Evolutionary conservation across 2,329 filamentous ascomycete species (phyloP).

Genomic region (Nigrospora sphaerica): DNA sequence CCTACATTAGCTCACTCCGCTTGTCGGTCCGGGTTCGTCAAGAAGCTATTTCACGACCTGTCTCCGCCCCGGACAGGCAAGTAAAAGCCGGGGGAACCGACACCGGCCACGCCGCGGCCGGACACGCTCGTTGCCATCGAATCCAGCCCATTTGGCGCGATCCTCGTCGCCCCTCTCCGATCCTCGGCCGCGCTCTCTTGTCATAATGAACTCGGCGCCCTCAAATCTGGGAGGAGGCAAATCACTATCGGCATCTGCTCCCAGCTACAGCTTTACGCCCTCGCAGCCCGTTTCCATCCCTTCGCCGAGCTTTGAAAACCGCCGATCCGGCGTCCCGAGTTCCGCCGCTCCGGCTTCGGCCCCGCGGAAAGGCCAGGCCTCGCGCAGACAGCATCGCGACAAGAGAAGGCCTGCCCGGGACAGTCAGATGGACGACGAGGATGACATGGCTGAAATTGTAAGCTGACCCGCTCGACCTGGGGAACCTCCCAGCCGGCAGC

Average conservation of each 20-base stretch:
- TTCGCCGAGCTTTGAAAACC: slow-evolving; percentile 38
- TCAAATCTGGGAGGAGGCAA: slow-evolving; percentile 38
- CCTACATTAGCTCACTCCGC: no score
- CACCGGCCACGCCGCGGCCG: no score
- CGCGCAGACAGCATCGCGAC: slow-evolving; percentile 76
- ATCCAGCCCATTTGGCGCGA: no score
- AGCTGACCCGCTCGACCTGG: slow-evolving; percentile 21
- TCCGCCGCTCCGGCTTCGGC: slow-evolving; percentile 28
- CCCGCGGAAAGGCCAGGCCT: slow-evolving; percentile 68
- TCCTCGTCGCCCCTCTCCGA: background rate
- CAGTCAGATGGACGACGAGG: slow-evolving; percentile 63
- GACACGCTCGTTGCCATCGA: no score
- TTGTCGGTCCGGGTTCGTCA: no score
- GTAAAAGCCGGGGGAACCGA: no score
- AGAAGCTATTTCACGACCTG: no score
- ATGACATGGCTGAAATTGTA: slow-evolving; percentile 74
- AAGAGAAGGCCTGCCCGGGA: slow-evolving; percentile 59
- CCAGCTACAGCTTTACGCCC: slow-evolving; percentile 32
- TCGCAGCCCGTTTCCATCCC: slow-evolving; percentile 33
- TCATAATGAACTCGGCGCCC: slow-evolving; percentile 25
- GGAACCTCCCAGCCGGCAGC: background rate
- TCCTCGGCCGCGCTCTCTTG: slow-evolving; percentile 2
- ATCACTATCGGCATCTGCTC: slow-evolving; percentile 38
- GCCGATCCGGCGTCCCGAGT: slow-evolving; percentile 34
- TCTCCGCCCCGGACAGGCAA: no score